A percentile compares a stretch with the other conserved stretches of the same genome.
phyloP scores from a whole-genome alignment of 352 stramenopile genomes.

The Globisporangium heterothallicum region DNA sequence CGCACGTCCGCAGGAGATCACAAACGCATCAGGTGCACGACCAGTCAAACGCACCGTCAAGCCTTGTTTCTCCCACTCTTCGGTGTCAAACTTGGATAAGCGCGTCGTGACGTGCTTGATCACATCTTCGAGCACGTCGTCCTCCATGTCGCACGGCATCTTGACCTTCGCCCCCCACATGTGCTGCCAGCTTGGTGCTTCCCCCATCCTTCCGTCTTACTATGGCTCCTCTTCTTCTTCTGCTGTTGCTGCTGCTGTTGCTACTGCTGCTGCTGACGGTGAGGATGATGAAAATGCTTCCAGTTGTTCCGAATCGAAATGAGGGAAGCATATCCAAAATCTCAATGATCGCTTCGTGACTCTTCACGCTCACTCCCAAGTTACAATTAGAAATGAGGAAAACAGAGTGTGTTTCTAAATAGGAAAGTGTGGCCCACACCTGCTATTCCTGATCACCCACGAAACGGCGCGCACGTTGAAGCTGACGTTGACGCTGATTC shows the following conservation, averaged over 20 bases:
- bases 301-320: too few relatives aligned
- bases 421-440: too few relatives aligned
- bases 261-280: background rate
- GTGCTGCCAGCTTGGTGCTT: constrained; percentile 79
- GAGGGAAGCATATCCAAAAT: too few relatives aligned
- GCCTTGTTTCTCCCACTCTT: constrained; percentile 82
- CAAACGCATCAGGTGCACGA: background rate
- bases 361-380: constrained; percentile 7
- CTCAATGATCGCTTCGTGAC: constrained; percentile 3
- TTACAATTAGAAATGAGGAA: too few relatives aligned
- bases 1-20: background rate
- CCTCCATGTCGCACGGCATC: constrained; percentile 87
- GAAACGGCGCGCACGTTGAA: constrained; percentile 9
- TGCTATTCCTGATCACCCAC: too few relatives aligned
- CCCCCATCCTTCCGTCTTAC: constrained; percentile 33
- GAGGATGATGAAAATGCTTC: too few relatives aligned
- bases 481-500: too few relatives aligned
- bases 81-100: constrained; percentile 65
- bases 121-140: constrained; percentile 81
- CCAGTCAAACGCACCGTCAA: constrained; percentile 31
- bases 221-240: background rate
- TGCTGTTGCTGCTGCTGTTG: background rate
- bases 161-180: constrained; percentile 86
- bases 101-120: constrained; percentile 72
- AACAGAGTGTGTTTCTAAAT: too few relatives aligned